Base-by-base conservation (phyloP, 306 rosid species). In the Prunus campanulata region DNA sequence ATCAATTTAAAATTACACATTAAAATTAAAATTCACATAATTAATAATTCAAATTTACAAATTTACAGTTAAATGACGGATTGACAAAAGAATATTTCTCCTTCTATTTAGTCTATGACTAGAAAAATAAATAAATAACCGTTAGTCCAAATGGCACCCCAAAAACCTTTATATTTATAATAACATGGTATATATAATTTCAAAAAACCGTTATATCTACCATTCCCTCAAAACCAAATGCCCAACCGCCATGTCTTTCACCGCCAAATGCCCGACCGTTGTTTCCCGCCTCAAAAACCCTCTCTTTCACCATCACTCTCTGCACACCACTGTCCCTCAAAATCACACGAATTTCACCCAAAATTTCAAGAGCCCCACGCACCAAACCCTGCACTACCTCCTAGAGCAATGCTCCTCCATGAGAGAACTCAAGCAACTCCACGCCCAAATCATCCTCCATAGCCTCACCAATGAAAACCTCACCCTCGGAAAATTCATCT, bases 391-490 rank as follows among this genome's bases (percentile, higher is more conserved):
- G 55, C 94, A 84, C 76, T 42, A 13, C 68, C 90, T 86, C 73
- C 19, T 88, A 2, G 90, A 87, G 56, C 83, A 78, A 85, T 88
- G 91, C 54, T 74, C 78, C 25, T 86, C 94, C 87, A 85, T 91
- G 81, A 66, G 19, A 54, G 78, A 87, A 62, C 90, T 89, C 81
- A 88, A 84, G 78, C 77, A 75, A 15, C 59, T 89, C 72, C 97
- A 89, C 68, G 88, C 93, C 87, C 95, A 85, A 22, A 78, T 88
- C 87, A 80, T 85, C 76, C 86, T 87, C 79, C 92, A 71, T 42
- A 82, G 83, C 49, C 84, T 91, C 39, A 22, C 82, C 61, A 13
- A 14, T 47, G 81, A 92, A 66, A 80, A 56, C 52, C 74, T 88
- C 74, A 87, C 93, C 6, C 46, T 84, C 12, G 90, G 90, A 57